Base-by-base conservation (phyloP, 2,329 filamentous ascomycete species). In the Beauveria bassiana region DNA sequence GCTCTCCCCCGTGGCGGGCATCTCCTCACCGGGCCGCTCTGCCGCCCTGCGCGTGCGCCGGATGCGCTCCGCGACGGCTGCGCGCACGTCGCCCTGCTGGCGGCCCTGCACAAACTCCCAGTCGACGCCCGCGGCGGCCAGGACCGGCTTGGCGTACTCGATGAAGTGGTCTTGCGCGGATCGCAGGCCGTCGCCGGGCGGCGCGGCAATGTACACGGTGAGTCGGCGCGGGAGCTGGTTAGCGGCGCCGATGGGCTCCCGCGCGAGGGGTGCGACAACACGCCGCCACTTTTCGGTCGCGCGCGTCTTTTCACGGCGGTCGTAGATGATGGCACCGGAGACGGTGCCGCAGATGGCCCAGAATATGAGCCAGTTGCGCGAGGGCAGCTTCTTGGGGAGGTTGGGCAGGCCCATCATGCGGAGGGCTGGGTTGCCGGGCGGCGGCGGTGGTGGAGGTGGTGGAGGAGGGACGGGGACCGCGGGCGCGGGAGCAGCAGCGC, bases 361-460 rank as follows among this genome's bases (percentile, higher is more conserved):
- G 78, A 99, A 99, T 70, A 99, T 97, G 77, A 95, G 86, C 95
- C 95, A 99, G 74, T 98, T 98, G 64, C 95, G 89, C 20, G 93
- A 98, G 8, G 95, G 95, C 20, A 99, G 85, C 74, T 86, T 91
- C 68, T 87, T 83, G 63, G 90, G 89, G 64, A 97, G 84, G 67
- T 88, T 89, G 56, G 93, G 93, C 62, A 99, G 79, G 62, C 93
- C 93, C 77, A 95, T 86, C 82, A 90, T 89, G 65, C 84, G 85
- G 69, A 91, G 84, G 59, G 86, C 89, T 49, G 87, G 88, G 75
- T 93, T 93, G 55, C 82, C 79, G 28, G 56, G 68, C 79, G 74
- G 52, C 77, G 69, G 28, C 28, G 28, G 64, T 66, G 82, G 34
- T 16, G 34, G 34, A 38, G 34, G 34, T 16, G 34, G 34, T 38